Evolutionary conservation across 1,284 basidiomycete species (phyloP).

Genomic region (Phenoliferia sp.): DNA sequence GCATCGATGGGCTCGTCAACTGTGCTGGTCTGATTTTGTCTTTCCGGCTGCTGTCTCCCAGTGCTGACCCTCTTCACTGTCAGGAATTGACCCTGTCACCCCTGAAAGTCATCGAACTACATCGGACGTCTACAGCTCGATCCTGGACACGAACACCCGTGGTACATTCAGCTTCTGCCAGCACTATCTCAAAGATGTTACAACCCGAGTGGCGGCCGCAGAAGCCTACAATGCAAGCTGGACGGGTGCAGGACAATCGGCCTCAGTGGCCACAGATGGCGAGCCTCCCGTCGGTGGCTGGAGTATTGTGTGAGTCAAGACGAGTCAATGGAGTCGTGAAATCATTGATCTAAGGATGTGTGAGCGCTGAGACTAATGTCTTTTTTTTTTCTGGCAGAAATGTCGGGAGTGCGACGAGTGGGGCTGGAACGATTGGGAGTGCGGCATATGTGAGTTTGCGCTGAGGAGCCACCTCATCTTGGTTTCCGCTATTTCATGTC

Average conservation of each 20-base stretch:
- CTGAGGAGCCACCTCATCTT: too few species aligned
- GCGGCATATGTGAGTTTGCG: slow-evolving; percentile 12
- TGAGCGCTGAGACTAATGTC: neutral
- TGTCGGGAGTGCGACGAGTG: slow-evolving; percentile 19
- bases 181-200: slow-evolving; percentile 6
- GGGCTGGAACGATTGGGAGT: slow-evolving; percentile 8
- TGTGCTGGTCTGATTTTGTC: slow-evolving; percentile 13
- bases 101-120: neutral
- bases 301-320: slow-evolving; percentile 25
- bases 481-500: neutral
- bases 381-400: neutral
- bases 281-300: slow-evolving; percentile 14
- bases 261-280: neutral
- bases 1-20: slow-evolving; percentile 31
- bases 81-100: slow-evolving; percentile 21
- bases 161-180: slow-evolving; percentile 25
- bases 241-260: neutral
- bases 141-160: slow-evolving; percentile 22
- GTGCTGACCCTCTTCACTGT: neutral
- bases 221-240: neutral
- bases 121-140: slow-evolving; percentile 7
- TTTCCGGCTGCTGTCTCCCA: neutral
- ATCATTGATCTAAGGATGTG: neutral
- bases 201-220: neutral
- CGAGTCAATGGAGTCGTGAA: too few species aligned